These are phyloP conservation scores for Raphanus raphanistrum DNA, from an alignment of 345 rosid species.

Conservation along the genomic window DNA sequence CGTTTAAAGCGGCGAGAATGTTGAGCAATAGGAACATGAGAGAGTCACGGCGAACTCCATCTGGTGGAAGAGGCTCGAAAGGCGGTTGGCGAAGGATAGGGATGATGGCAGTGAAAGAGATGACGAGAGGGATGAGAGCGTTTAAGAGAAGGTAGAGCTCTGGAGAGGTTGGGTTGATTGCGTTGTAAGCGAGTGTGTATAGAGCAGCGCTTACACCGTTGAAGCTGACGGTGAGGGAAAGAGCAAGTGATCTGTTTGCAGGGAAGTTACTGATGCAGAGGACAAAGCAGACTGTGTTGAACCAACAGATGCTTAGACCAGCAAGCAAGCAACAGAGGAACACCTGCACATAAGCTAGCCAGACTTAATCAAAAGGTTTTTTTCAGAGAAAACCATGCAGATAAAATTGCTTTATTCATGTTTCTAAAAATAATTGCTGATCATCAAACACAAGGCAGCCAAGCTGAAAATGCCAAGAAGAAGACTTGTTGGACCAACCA, in stretches of 20 bases:
- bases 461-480: not conserved
- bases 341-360: slow-evolving; percentile 48
- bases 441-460: too few relatives aligned
- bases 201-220: slow-evolving; percentile 93
- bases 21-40: slow-evolving; percentile 70
- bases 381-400: not conserved
- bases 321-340: slow-evolving; percentile 76
- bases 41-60: slow-evolving; percentile 69
- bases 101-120: slow-evolving; percentile 57
- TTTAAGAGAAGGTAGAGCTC: slow-evolving; percentile 74
- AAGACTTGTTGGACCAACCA: slow-evolving; percentile 9
- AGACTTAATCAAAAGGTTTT: not conserved
- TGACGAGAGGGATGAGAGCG: slow-evolving; percentile 63
- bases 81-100: slow-evolving; percentile 90
- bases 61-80: slow-evolving; percentile 69
- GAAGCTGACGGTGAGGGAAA: slow-evolving; percentile 88
- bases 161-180: slow-evolving; percentile 55
- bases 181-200: slow-evolving; percentile 72
- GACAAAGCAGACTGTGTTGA: slow-evolving; percentile 94
- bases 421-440: not conserved
- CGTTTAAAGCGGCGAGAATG: slow-evolving; percentile 63
- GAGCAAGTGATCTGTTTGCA: slow-evolving; percentile 68
- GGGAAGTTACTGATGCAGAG: slow-evolving; percentile 89
- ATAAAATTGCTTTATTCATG: not conserved
- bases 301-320: slow-evolving; percentile 95